phyloP scores from a whole-genome alignment of 2,329 filamentous ascomycete genomes.

The Talaromyces piceae region DNA sequence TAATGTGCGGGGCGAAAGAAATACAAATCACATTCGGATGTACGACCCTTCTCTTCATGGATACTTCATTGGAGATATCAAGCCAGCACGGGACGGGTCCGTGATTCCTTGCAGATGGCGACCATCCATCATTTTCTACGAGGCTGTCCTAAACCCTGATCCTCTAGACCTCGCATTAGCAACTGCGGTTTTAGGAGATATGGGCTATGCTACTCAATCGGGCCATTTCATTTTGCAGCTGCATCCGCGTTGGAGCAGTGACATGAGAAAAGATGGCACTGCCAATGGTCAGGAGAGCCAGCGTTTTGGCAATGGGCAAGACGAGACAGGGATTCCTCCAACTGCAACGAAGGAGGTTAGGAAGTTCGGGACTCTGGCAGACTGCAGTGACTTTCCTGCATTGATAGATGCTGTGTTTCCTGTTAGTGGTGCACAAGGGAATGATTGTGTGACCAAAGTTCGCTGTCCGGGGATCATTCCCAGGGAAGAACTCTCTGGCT shows the following conservation, averaged over 20 bases:
- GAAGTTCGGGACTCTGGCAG: too few species aligned
- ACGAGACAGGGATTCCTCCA: not conserved
- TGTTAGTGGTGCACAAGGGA: too few species aligned
- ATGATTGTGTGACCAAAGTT: too few species aligned
- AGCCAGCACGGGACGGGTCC: conserved; percentile 13
- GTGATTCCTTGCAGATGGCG: conserved; percentile 21
- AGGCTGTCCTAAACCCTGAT: conserved; percentile 23
- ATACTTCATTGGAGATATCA: conserved; percentile 21
- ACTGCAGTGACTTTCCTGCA: too few species aligned
- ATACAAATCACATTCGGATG: conserved; percentile 8
- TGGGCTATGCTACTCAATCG: not conserved
- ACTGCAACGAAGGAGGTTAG: too few species aligned
- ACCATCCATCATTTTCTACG: conserved; percentile 28
- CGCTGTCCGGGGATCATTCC: too few species aligned
- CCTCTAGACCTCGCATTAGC: conserved; percentile 3
- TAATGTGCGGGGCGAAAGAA: conserved; percentile 1
- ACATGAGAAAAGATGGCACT: conserved; percentile 41
- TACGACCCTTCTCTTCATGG: conserved; percentile 26
- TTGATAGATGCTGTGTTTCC: too few species aligned
- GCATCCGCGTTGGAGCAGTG: conserved; percentile 18
- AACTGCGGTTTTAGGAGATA: conserved; percentile 8
- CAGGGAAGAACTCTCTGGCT: too few species aligned
- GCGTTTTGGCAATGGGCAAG: conserved; percentile 23
- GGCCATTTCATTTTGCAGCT: not conserved
- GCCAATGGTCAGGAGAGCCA: conserved; percentile 39